Base-by-base conservation (phyloP, 331 rosid genomes). In the Telfairia occidentalis region DNA sequence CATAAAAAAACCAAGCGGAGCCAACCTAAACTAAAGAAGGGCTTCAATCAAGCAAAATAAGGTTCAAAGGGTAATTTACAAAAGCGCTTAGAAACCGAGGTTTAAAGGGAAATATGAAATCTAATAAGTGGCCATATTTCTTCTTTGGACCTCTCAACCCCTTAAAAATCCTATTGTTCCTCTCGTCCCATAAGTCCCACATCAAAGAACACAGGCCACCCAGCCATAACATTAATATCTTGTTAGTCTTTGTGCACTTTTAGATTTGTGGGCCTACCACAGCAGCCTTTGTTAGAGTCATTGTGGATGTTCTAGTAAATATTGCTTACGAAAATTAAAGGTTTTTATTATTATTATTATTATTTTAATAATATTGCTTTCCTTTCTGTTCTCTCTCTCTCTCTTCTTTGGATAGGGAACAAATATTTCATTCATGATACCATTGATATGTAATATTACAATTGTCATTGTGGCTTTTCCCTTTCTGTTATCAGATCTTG, bases 401-500 rank as follows among this genome's bases (percentile, higher is more conserved):
- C 3, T 4, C 0, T 24, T 2, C 5, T 13, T 58, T 15, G 2
- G 6, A 54, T 54, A 21, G 10, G 64, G 26, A 57, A 13, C 64
- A 11, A 24, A 8, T 60, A 30, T 32, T n/a, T 34, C 15, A 61
- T 2, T 32, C 3, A 32, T 32, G 37, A 32, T 32, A n/a, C n/a
- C n/a, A n/a, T n/a, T 60, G 42, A 7, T 34, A 16, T 60, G 43
- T 15, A 34, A 32, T 8, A 34, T 34, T 34, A 61, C 70, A 32
- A 9, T 18, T 61, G 5, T 61, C 70, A 54, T 24, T 54, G 24
- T 18, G 71, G 61, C 63, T 52, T 65, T 64, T 65, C 74, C 19
- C n/a, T 58, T 79, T 48, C 71, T 76, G 29, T 77, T 85, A n/a
- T 79, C 82, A 91, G 98, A 89, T 89, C 77, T 83, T 94, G 89